Base-by-base conservation (phyloP, 345 rosid genomes). In the Aquilaria sinensis region DNA sequence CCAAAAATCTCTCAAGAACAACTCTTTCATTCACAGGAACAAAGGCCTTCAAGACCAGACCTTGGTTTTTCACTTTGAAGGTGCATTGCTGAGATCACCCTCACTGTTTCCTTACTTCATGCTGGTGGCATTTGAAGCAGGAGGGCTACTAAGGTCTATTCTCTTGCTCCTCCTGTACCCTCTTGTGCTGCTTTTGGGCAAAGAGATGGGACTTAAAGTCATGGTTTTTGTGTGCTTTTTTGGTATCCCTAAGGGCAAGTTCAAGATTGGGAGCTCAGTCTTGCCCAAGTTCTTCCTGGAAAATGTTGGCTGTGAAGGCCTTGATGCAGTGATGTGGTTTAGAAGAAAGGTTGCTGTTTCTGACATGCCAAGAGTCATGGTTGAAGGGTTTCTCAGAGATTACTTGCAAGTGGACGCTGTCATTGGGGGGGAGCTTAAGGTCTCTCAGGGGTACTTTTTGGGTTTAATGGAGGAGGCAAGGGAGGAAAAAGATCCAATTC, bases 41-140 rank as follows among this genome's bases (percentile, higher is more conserved):
- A 46, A 56, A 11, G 50, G 60, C 15, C 12, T 58, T 46, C 41
- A 61, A 61, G 30, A 62, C 14, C 46, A 55, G n/a, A 67, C 74
- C 4, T 29, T 83, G 74, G 43, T 83, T 58, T 81, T 83, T 51
- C 71, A 88, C 64, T 50, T 80, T 2, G 91, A 85, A 72, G 80
- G 78, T 33, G 73, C 82, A 12, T 53, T 83, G 11, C 62, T 78
- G 58, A 85, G 69, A 62, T 80, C 89, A 51, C 45, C 72, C 43
- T 78, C 82, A 4, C 34, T 61, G 13, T 88, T 88, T 34, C 82
- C 96, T 45, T 83, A 80, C 75, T 81, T 85, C 85, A 80, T 85
- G 84, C 72, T 80, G 14, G 92, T 88, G 12, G 84, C 89, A 29
- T 85, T 83, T 33, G 89, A 88, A 77, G 85, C 79, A 0, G 87